Evolutionary conservation across 1,139 yeast species (phyloP), one percentile per base, ranked within the genome.

Genomic region (Geotrichum restrictum): DNA sequence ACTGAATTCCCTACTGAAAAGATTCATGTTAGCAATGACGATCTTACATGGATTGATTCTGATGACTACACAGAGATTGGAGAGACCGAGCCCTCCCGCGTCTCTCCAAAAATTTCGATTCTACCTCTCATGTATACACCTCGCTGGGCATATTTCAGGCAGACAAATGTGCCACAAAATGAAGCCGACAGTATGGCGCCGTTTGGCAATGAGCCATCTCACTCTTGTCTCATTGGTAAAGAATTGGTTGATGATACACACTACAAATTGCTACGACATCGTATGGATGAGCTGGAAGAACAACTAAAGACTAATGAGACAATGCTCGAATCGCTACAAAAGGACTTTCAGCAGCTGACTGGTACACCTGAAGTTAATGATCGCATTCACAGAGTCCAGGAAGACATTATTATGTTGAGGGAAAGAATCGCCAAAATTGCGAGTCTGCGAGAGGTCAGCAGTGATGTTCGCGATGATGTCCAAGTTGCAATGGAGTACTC

Each of bases 21-120:
- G 45, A 64, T 74, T 52, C 72, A 72, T 36, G 68, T 72, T 7
- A 67, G 69, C 32, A 80, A 75, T 38, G 64, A 67, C 49, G 88
- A 83, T 59, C 65, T 72, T 52, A 66, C 80, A 0, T 93, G 98
- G 98, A 72, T 82, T 49, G 97, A 93, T 64, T 69, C 78, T 31
- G 81, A 86, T 55, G 98, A 93, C 69, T 93, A 82, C 62, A 74
- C 80, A 14, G 98, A 93, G 63, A 70, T 91, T 43, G 88, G 62
- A 21, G 68, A 64, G 43, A 55, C 60, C 7, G 53, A 59, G 5
- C 74, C 76, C 56, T 67, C 73, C 22, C 72, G 69, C 1, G 73
- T 78, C 1, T 69, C 75, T 44, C 93, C 95, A 0, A 69, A 74
- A 43, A 76, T 91, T 46, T 70, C 71, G 16, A 77, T 87, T 0